phyloP scores from a whole-genome alignment of 2,329 filamentous ascomycete species.

The Periconia macrospinosa region DNA sequence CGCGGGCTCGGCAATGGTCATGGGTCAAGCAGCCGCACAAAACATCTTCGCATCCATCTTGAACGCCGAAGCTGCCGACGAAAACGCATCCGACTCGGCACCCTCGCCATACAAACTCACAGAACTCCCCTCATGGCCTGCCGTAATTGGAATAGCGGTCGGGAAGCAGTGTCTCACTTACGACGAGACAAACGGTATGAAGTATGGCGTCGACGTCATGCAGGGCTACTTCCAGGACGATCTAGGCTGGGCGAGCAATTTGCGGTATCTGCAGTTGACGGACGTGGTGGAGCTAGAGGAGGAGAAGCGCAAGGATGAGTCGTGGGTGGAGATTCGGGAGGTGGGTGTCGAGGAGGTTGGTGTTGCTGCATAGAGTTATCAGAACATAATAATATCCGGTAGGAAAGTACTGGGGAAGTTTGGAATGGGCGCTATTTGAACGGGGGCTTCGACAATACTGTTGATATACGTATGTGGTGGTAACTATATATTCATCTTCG shows the following conservation, averaged over 20 bases:
- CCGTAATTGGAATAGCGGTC: slow-evolving; percentile 70
- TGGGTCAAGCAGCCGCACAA: slow-evolving; percentile 66
- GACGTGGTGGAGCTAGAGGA: slow-evolving; percentile 30
- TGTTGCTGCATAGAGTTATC: slow-evolving; percentile 13
- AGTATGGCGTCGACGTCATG: slow-evolving; percentile 64
- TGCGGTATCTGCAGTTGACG: slow-evolving; percentile 37
- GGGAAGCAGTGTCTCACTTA: slow-evolving; percentile 71
- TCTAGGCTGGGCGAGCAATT: slow-evolving; percentile 53
- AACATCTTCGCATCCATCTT: slow-evolving; percentile 53
- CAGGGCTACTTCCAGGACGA: slow-evolving; percentile 68
- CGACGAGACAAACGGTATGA: slow-evolving; percentile 59
- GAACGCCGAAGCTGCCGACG: slow-evolving; percentile 28
- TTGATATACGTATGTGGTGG: too few species aligned
- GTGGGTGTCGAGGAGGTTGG: slow-evolving; percentile 34
- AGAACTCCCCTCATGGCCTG: slow-evolving; percentile 39
- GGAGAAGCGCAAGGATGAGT: slow-evolving; percentile 15
- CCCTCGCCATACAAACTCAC: slow-evolving; percentile 1
- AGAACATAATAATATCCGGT: neutral
- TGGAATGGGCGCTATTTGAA: too few species aligned
- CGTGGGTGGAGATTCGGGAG: slow-evolving; percentile 26
- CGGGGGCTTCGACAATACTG: too few species aligned
- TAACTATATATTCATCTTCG: too few species aligned
- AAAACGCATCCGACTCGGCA: neutral
- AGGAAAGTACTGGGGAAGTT: neutral
- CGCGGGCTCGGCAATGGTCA: slow-evolving; percentile 74